Evolutionary conservation across 2,329 filamentous ascomycete genomes (phyloP).

Genomic region (Colletotrichum sansevieriae): DNA sequence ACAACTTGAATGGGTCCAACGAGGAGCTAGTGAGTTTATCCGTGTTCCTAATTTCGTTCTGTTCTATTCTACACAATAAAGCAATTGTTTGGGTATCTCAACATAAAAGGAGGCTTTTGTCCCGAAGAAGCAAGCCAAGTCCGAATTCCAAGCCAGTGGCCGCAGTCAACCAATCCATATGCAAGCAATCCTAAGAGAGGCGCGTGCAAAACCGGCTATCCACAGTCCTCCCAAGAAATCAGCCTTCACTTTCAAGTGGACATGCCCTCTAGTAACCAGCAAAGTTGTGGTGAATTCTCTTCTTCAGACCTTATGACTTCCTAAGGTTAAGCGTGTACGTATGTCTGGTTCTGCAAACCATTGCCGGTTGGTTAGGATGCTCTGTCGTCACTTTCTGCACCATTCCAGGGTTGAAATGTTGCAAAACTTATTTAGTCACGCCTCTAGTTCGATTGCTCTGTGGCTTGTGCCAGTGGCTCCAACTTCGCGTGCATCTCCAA

Average conservation of each 20-base stretch:
- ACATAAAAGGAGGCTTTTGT: conserved; percentile 12
- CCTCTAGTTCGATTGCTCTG: too few species aligned
- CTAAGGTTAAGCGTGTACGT: too few species aligned
- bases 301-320: too few species aligned
- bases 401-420: too few species aligned
- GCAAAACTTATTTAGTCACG: too few species aligned
- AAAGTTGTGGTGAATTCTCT: neutral
- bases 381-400: too few species aligned
- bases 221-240: conserved; percentile 5
- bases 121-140: neutral
- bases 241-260: conserved; percentile 5
- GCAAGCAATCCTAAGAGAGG: conserved; percentile 3
- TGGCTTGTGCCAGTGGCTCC: too few species aligned
- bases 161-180: neutral
- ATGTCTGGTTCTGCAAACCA: too few species aligned
- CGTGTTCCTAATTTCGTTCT: neutral
- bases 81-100: conserved; percentile 17
- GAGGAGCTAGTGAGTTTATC: too few species aligned
- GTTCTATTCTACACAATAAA: conserved; percentile 20
- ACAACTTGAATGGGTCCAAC: too few species aligned
- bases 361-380: too few species aligned
- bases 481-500: too few species aligned
- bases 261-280: neutral
- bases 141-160: neutral
- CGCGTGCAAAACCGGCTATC: neutral